Base-by-base conservation (phyloP, 2,329 filamentous ascomycete genomes). In the Colletotrichum cuscutae region DNA sequence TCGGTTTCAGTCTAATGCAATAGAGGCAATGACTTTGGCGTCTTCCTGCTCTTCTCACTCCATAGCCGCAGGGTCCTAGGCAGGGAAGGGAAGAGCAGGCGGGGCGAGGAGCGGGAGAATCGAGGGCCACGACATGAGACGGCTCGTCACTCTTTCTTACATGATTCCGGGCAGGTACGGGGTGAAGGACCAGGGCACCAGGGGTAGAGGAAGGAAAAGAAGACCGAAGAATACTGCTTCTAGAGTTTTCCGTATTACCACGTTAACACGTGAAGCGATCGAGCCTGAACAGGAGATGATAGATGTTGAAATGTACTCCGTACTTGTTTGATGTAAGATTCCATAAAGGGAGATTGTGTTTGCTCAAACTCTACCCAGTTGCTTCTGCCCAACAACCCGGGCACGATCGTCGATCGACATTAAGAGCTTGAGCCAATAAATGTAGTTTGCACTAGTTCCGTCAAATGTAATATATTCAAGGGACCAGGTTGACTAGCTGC, bases 301-400 rank as follows among this genome's bases (percentile, higher is more conserved):
- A 61, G 24, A 15, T 12, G 8, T 1, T 11, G 7, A 42, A 15
- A 42, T 19, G 13, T 42, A 19, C 37, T 42, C 19, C 26, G 30
- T 32, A 4, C 37, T 42, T 24, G n/a, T 26, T 46, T 28, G 49
- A 63, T 68, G 65, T 58, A 58, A 53, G 15, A 61, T 49, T 7
- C 63, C 63, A 49, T 11, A 52, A 71, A 9, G 19, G 22, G 61
- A 65, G 22, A 15, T 12, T 26, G 11, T 53, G 52, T 71, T 71
- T 63, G 30, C 52, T 24, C 49, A 37, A 56, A 37, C 19, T 62
- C n/a, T 49, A 42, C 37, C 5, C 37, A 19, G 37, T 42, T 6
- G 4, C 19, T 22, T 52, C 49, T 7, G n/a, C 26, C 26, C 26
- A n/a, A 28, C 57, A 24, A 19, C 22, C 32, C 22, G 64, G 32